phyloP scores from a whole-genome alignment of 768 basidiomycete species.

The Daedalea quercina region DNA sequence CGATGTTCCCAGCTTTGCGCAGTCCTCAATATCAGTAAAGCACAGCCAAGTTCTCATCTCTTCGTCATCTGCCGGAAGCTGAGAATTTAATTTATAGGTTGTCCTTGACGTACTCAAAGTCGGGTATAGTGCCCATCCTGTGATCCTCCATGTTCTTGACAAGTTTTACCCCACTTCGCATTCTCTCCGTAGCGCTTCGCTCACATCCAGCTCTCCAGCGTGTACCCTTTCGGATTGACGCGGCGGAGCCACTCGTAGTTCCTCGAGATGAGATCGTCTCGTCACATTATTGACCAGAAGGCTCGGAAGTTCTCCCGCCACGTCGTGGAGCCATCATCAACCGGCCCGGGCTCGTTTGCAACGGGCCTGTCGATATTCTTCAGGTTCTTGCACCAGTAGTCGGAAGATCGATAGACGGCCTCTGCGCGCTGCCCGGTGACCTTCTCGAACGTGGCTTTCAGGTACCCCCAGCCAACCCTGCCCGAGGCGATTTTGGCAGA shows the following conservation, averaged over 20 bases:
- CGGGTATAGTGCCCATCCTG: not conserved
- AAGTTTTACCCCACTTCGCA: not conserved
- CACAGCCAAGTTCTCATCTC: no score
- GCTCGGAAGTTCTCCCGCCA: slow-evolving; percentile 32
- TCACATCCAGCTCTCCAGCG: slow-evolving; percentile 37
- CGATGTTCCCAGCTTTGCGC: no score
- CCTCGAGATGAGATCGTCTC: slow-evolving; percentile 36
- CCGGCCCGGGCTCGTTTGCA: slow-evolving; percentile 11
- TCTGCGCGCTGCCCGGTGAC: slow-evolving; percentile 22
- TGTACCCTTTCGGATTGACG: slow-evolving; percentile 29
- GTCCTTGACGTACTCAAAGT: not conserved
- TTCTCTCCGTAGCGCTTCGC: slow-evolving; percentile 22
- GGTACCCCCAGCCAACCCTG: slow-evolving; percentile 17
- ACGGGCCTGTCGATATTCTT: slow-evolving; percentile 16
- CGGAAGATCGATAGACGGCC: slow-evolving; percentile 12
- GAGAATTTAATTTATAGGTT: not conserved
- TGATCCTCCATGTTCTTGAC: not conserved
- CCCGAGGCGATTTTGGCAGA: slow-evolving; percentile 19
- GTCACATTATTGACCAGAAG: slow-evolving; percentile 37
- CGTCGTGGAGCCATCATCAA: slow-evolving; percentile 16
- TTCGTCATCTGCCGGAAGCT: no score
- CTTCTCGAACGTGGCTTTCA: slow-evolving; percentile 20
- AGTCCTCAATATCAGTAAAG: no score
- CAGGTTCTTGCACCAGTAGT: slow-evolving; percentile 11
- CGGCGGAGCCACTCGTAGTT: slow-evolving; percentile 39